Percentiles rank a stretch among this genome's conserved stretches.
These are phyloP conservation scores for Hypholoma sublateritium DNA, from an alignment of 768 basidiomycete species.

Conservation along the genomic window DNA sequence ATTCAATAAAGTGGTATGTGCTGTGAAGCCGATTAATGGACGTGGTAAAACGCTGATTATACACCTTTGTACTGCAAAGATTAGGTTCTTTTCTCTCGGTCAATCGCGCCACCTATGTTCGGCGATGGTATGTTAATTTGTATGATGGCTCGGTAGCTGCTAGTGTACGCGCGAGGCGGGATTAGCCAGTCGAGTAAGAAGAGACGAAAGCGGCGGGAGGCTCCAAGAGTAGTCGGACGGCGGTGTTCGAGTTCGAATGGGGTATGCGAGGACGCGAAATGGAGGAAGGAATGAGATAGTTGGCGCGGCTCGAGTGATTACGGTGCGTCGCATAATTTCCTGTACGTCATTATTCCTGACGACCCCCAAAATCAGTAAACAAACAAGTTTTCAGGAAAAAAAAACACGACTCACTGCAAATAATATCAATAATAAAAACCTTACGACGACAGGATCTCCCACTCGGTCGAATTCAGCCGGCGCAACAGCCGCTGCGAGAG, in stretches of 20 bases:
- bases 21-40: no score
- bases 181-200: neutral
- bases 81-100: neutral
- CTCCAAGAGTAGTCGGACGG: no score
- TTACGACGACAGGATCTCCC: conserved; percentile 5
- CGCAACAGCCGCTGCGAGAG: conserved; percentile 32
- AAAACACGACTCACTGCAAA: neutral
- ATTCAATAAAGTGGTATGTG: no score
- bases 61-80: neutral
- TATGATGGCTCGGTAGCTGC: neutral
- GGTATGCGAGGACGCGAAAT: no score
- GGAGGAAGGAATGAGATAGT: no score
- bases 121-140: neutral
- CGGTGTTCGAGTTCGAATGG: no score
- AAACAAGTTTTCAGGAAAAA: no score
- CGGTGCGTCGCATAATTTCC: no score
- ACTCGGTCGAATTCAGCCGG: conserved; percentile 24
- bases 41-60: neutral
- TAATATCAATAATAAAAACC: neutral
- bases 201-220: no score
- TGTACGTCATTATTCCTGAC: no score
- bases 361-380: no score
- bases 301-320: no score
- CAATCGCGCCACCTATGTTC: neutral
- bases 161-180: neutral